These are phyloP conservation scores for Apiotrichum gracile DNA, from an alignment of 1,284 basidiomycete genomes.

Conservation along the genomic window DNA sequence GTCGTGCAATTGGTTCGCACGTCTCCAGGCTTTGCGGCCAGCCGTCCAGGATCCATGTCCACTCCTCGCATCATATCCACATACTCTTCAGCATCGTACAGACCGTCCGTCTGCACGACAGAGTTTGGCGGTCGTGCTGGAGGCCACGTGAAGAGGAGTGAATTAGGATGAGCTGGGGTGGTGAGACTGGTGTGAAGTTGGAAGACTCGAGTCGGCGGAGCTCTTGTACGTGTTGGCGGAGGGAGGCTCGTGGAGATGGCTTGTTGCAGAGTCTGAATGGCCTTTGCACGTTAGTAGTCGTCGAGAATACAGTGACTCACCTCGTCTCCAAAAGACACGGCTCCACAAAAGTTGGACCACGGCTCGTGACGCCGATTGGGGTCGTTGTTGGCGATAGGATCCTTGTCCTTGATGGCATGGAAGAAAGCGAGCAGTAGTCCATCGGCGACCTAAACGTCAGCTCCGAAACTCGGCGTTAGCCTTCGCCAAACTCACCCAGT, in stretches of 20 bases:
- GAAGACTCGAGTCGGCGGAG: constrained; percentile 43
- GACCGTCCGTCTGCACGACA: constrained; percentile 49
- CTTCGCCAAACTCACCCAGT: constrained; percentile 62
- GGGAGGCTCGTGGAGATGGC: constrained; percentile 25
- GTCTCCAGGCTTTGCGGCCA: constrained; percentile 50
- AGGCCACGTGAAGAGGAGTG: constrained; percentile 79
- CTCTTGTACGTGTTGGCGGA: constrained; percentile 22
- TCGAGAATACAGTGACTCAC: constrained; percentile 22
- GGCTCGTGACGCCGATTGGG: constrained; percentile 60
- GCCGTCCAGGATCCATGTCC: constrained; percentile 56
- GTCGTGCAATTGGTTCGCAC: constrained; percentile 89
- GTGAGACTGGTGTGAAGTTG: constrained; percentile 37
- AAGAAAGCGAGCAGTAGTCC: constrained; percentile 91
- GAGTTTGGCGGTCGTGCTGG: constrained; percentile 47
- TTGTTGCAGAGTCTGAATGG: constrained; percentile 33
- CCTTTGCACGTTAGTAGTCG: constrained; percentile 8
- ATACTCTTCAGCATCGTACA: constrained; percentile 73
- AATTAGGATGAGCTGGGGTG: constrained; percentile 20
- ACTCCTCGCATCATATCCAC: constrained; percentile 74
- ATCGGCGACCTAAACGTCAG: constrained; percentile 56
- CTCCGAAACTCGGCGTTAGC: neutral
- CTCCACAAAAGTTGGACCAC: constrained; percentile 96
- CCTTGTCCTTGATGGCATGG: constrained; percentile 64
- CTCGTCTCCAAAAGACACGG: constrained; percentile 46
- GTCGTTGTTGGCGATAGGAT: constrained; percentile 70